Base-by-base conservation (phyloP, 192 early-diverging fungal genomes). In the Coemansia sp. region DNA sequence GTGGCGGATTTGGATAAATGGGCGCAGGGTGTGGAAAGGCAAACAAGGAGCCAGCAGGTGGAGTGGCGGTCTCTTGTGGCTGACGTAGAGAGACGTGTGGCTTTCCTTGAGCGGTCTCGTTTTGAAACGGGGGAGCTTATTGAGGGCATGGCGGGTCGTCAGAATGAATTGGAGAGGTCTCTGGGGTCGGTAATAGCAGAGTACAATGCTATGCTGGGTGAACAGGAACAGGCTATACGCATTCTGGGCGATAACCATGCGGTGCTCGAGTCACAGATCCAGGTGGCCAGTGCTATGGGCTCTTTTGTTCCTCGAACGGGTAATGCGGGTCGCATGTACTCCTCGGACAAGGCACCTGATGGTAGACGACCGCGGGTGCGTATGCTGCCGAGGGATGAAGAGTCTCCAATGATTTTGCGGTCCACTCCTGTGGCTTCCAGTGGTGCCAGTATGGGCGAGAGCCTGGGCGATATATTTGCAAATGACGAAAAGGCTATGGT, bases 141-240 rank as follows among this genome's bases (percentile, higher is more conserved):
- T 10, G 32, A 49, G 11, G 24, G 32, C 33, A 42, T 58, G 30
- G 48, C 49, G 20, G 22, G 20, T 1, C 17, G 34, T 11, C 53
- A 60, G 15, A 27, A 26, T 5, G 38, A 47, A 9, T 27, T 68
- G 4, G 53, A 68, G 37, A 28, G 42, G 30, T 48, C 52, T 1
- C 36, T 67, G 25, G 24, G 48, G 27, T 41, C 45, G 34, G 46
- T 63, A 6, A 47, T 66, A 14, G 18, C 29, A 5, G 71, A 66
- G 30, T 67, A 63, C 33, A 51, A 49, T 9, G 34, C 53, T 9
- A 72, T 66, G 70, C 50, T 72, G 19, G 45, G 58, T 29, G 62
- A 65, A 9, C 70, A 72, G n/a, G 70, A 72, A 40, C 62, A 65
- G 54, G 27, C 58, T 4, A 60, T 72, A 13, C 46, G 70, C 2